Evolutionary conservation across 257 asterid species (phyloP).

Genomic region (Solanum etuberosum): DNA sequence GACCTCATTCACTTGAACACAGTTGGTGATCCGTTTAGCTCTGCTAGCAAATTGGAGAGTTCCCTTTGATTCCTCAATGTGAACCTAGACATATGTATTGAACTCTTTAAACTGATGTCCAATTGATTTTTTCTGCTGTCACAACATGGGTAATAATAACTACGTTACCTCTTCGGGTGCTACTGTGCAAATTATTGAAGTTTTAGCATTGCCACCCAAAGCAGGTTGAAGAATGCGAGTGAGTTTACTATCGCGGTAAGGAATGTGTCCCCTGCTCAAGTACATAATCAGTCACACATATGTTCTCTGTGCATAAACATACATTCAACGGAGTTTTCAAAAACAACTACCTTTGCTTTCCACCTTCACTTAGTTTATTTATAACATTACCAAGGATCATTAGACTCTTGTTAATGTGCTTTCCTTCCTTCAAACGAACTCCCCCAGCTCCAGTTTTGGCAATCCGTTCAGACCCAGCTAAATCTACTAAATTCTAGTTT

Average conservation of each 20-base stretch:
- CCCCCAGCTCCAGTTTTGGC: slow-evolving; percentile 99
- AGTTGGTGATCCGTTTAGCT: slow-evolving; percentile 92
- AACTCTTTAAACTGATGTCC: background rate
- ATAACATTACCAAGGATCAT: slow-evolving; percentile 97
- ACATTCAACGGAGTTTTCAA: background rate
- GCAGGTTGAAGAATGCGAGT: slow-evolving; percentile 99
- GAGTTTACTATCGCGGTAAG: slow-evolving; percentile 97
- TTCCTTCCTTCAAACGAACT: slow-evolving; percentile 97
- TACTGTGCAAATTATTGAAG: slow-evolving; percentile 90
- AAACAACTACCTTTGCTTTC: slow-evolving; percentile 67
- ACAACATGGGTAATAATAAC: background rate
- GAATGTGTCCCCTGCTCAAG: slow-evolving; percentile 80
- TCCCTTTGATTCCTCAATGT: slow-evolving; percentile 89
- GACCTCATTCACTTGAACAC: slow-evolving; percentile 99
- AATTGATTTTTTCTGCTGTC: background rate
- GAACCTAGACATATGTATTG: slow-evolving; percentile 33
- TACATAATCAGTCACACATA: slow-evolving; percentile 6
- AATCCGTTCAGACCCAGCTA: slow-evolving; percentile 95
- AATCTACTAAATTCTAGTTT: slow-evolving; percentile 78
- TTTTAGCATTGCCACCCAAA: slow-evolving; percentile 97
- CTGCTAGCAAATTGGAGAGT: slow-evolving; percentile 98
- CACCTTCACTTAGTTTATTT: slow-evolving; percentile 92
- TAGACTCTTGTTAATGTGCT: slow-evolving; percentile 94
- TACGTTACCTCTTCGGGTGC: slow-evolving; percentile 90
- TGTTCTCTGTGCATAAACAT: background rate